These are phyloP conservation scores for Neoboletus subvelutipes DNA, from an alignment of 768 basidiomycete genomes.

Conservation along the genomic window DNA sequence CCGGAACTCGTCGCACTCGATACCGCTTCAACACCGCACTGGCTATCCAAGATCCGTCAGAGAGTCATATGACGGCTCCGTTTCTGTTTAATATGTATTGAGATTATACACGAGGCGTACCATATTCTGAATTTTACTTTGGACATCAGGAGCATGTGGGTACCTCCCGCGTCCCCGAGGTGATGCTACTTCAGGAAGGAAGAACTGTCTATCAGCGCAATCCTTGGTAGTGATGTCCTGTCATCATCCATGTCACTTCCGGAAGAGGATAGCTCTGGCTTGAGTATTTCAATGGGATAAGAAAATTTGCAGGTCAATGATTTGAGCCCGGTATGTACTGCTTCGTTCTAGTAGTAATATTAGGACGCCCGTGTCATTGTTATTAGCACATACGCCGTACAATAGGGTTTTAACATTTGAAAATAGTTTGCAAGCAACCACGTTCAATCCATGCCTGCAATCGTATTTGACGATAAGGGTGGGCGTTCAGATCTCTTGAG, in stretches of 20 bases:
- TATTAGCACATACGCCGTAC: not conserved
- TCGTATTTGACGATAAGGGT: constrained; percentile 31
- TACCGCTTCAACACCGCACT: constrained; percentile 21
- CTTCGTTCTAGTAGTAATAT: not conserved
- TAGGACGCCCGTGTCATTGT: not conserved
- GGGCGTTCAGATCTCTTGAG: constrained; percentile 8
- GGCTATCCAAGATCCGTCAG: constrained; percentile 7
- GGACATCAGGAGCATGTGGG: constrained; percentile 21
- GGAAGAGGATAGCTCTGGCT: not conserved
- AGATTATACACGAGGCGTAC: constrained; percentile 20
- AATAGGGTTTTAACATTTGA: constrained; percentile 14
- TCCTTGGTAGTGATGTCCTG: constrained; percentile 5
- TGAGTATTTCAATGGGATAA: not conserved
- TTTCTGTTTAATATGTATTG: constrained; percentile 10
- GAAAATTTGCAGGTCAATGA: not conserved
- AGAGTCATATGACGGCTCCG: constrained; percentile 12
- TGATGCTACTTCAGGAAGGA: constrained; percentile 32
- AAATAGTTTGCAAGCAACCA: constrained; percentile 9
- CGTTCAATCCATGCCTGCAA: constrained; percentile 4
- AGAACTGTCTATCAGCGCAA: constrained; percentile 13
- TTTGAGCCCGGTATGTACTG: not conserved
- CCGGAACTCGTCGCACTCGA: constrained; percentile 15
- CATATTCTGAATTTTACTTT: constrained; percentile 11
- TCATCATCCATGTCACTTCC: constrained; percentile 1
- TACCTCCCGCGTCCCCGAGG: constrained; percentile 26